These are phyloP conservation scores for Pleurotus platypus DNA, from an alignment of 768 basidiomycete species.

Conservation along the genomic window DNA sequence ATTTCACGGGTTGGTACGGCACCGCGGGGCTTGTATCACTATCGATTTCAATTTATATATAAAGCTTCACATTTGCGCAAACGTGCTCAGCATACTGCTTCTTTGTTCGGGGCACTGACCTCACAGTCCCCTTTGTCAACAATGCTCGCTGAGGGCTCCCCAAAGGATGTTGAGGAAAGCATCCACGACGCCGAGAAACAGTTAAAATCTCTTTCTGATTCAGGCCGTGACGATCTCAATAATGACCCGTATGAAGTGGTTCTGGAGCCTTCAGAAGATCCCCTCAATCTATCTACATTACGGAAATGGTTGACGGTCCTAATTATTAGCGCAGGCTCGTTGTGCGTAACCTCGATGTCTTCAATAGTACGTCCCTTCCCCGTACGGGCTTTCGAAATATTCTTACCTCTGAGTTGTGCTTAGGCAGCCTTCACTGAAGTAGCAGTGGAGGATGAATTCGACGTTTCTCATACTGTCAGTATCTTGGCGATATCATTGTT, in stretches of 20 bases:
- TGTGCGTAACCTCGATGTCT: constrained; percentile 1
- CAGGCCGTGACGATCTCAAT: neutral
- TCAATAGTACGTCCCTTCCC: neutral
- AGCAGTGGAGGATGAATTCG: constrained; percentile 1
- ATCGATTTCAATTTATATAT: no score
- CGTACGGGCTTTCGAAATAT: no score
- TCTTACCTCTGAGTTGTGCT: neutral
- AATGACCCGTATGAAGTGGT: neutral
- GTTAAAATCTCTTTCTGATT: neutral
- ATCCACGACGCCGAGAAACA: neutral
- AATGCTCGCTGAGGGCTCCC: neutral
- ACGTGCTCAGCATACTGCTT: no score
- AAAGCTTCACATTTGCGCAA: no score
- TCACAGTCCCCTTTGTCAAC: no score
- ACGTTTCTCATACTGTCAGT: neutral
- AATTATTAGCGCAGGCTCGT: constrained; percentile 1
- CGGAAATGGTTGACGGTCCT: constrained; percentile 5
- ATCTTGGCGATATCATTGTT: constrained; percentile 49
- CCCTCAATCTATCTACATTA: neutral
- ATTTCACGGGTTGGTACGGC: no score
- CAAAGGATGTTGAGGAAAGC: neutral
- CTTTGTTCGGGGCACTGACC: no score
- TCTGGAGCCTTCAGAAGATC: constrained; percentile 2
- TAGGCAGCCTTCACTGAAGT: constrained; percentile 4
- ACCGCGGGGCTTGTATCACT: no score